These are phyloP conservation scores for Coemansia sp. DNA, from an alignment of 192 early-diverging fungal species.

Conservation along the genomic window DNA sequence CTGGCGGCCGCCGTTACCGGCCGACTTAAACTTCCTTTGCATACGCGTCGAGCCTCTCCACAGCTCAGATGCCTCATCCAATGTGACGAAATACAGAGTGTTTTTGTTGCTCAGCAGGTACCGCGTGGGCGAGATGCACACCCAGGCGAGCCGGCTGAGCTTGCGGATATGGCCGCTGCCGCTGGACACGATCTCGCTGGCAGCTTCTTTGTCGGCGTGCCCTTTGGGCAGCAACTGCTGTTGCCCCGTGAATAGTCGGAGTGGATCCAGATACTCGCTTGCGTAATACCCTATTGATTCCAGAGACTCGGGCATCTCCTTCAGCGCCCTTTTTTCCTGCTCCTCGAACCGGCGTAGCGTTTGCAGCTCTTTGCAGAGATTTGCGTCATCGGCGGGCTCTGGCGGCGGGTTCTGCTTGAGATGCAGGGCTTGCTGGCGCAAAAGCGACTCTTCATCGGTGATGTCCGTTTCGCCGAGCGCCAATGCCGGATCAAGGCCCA, in stretches of 20 bases:
- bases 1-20: neutral
- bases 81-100: conserved; percentile 14
- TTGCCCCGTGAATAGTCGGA: neutral
- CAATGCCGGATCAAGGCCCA: conserved; percentile 68
- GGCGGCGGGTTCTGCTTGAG: neutral
- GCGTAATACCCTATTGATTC: neutral
- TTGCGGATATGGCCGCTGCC: conserved; percentile 20
- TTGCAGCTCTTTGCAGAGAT: neutral
- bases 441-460: neutral
- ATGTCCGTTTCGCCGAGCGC: conserved; percentile 51
- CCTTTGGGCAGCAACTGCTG: neutral
- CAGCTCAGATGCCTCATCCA: neutral
- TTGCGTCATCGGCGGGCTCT: neutral
- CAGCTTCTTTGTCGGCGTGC: neutral
- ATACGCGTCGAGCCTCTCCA: conserved; percentile 16
- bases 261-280: neutral
- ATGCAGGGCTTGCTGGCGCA: neutral
- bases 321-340: neutral
- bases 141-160: conserved; percentile 29
- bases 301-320: neutral
- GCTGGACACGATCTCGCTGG: conserved; percentile 17
- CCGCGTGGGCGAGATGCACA: conserved; percentile 22
- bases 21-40: conserved; percentile 2
- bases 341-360: neutral
- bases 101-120: conserved; percentile 12